Conservation (phyloP, 345 rosid species). For the Eutrema japonicum region DNA sequence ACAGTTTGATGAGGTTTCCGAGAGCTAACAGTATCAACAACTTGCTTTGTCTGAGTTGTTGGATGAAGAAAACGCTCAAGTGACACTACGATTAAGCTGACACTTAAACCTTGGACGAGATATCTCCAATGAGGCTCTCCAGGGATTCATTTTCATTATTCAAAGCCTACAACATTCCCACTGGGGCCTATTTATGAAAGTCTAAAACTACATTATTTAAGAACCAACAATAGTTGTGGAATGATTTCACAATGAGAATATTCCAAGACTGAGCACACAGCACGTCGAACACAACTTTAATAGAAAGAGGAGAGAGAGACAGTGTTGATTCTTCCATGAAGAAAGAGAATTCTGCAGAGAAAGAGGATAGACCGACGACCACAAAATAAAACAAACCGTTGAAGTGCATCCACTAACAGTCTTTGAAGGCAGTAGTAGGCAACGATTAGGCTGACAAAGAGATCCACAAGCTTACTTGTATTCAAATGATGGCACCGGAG, state of each 20-base stretch:
- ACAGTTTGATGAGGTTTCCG: not conserved
- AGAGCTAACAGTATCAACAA: not conserved
- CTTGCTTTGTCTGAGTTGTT: not conserved
- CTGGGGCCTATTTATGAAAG: not conserved
- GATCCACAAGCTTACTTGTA: slow-evolving; percentile 55
- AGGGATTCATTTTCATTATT: not conserved
- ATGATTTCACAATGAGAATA: slow-evolving; percentile 17
- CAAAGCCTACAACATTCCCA: not conserved
- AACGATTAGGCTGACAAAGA: slow-evolving; percentile 1
- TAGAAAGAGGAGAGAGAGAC: not conserved
- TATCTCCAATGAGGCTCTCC: not conserved
- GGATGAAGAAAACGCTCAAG: not conserved
- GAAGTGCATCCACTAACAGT: slow-evolving; percentile 3
- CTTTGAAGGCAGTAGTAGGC: not conserved
- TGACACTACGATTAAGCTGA: not conserved
- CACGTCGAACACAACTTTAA: slow-evolving; percentile 21
- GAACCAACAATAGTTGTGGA: slow-evolving; percentile 21
- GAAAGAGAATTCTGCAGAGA: slow-evolving; percentile 16
- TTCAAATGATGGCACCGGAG: slow-evolving; percentile 74
- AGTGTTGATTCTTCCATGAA: slow-evolving; percentile 26
- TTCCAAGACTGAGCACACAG: slow-evolving; percentile 28
- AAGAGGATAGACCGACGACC: not conserved
- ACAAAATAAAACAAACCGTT: slow-evolving; percentile 10
- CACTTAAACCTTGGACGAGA: not conserved
- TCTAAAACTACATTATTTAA: slow-evolving; percentile 38